Evolutionary conservation across 441 rosid species (phyloP), one percentile per base, ranked within the genome.

Genomic region (Populus hybrid): DNA sequence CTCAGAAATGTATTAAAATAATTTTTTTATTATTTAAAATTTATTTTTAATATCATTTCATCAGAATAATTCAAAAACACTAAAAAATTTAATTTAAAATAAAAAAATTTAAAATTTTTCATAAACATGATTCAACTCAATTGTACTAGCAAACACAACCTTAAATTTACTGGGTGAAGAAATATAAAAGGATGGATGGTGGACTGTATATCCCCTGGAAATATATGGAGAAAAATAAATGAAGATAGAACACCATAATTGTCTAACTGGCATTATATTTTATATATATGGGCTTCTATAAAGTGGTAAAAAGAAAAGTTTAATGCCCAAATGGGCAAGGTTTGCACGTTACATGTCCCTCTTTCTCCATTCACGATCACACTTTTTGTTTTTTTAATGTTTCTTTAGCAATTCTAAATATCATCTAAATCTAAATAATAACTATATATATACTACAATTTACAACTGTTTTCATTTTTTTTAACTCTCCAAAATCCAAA

Each of bases 311-410:
- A 82, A 18, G 35, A 61, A 76, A 81, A 69, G 36, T 76, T 20
- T 73, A 66, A 68, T 72, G 71, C 83, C 83, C 74, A 76, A 81
- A 79, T 56, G 82, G 79, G 86, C 84, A 84, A 82, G 82, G 63
- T 78, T 82, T 87, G 89, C 92, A 88, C 86, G 90, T 83, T 79
- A 70, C 87, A 72, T 80, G 85, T 79, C 84, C 74, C 83, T 79
- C 82, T 82, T 83, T 75, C 73, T 73, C 75, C 73, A 64, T 67
- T 76, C 86, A 82, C 77, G 16, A 75, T 80, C 86, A 74, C 81
- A 65, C 80, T 73, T 66, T 72, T 59, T 29, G 1, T 68, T 14
- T 61, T 70, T 65, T 35, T 45, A 7, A 12, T 14, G 36, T 76
- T 45, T 56, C 14, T 11, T 59, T 69, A 1, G 6, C 18, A 7